Evolutionary conservation across 192 early-diverging fungal species (phyloP), one percentile per base, ranked within the genome.

Genomic region (Entomortierella beljakovae): DNA sequence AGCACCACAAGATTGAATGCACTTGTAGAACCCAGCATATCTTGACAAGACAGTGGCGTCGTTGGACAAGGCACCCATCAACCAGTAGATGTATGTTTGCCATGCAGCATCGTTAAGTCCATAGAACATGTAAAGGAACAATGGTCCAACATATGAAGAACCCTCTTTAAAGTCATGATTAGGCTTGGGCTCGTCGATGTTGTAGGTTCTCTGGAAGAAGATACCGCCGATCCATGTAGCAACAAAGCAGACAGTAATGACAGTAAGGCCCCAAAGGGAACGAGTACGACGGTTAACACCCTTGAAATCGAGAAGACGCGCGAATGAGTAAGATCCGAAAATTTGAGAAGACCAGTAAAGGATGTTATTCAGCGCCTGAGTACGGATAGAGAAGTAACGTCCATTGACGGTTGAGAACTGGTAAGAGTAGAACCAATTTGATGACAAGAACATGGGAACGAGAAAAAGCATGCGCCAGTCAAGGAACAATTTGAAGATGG

Each of bases 21-120:
- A 92, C 89, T 97, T 97, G 91, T 97, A 97, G 86, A 92, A 95
- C 4, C 94, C 95, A 54, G 89, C 87, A 65, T 91, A 94, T 52
- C 91, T 88, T 23, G 93, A 86, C 55, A 90, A 81, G 64, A 86
- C 82, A 63, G 88, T 88, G 65, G 88, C 86, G 80, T 97, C 92
- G 81, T 95, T 95, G 11, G 93, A 90, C 72, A 95, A 82, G 43
- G 94, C 88, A 20, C 94, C 95, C 73, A 97, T 90, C 31, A 97
- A 68, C 94, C 94, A 97, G 89, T 97, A 95, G 31, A 77, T 70
- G 57, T 61, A 73, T 46, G 80, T 80, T 85, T 97, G 95, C 85
- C 90, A 95, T 62, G 95, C 87, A 33, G 95, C 91, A 74, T 97
- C 95, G 66, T 84, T 87, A 6, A 93, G 35, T 38, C 95, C 95